A percentile compares a stretch with the other conserved stretches of the same genome.
phyloP scores from a whole-genome alignment of 768 basidiomycete species.

The Mycena filopes region DNA sequence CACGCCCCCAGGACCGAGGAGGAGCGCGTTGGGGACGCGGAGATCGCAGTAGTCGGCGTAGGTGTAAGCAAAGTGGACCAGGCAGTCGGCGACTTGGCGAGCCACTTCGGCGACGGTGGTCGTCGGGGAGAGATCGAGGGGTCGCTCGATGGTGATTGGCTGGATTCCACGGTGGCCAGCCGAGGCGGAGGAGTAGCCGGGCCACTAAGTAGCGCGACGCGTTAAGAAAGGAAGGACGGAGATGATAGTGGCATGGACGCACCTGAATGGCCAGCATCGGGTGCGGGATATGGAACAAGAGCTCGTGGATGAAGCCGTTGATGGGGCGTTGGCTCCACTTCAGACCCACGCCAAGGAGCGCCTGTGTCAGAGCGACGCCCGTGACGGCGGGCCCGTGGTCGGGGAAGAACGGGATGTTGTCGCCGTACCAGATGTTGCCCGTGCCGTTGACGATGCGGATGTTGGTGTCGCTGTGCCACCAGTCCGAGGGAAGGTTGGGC shows the following conservation, averaged over 20 bases:
- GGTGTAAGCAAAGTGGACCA: conserved; percentile 7
- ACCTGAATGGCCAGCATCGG: conserved; percentile 24
- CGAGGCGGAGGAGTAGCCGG: conserved; percentile 4
- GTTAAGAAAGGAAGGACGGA: not conserved
- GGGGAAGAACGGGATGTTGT: conserved; percentile 2
- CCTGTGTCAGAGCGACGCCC: conserved; percentile 10
- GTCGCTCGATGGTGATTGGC: conserved; percentile 2
- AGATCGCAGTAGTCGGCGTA: conserved; percentile 6
- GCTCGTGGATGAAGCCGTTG: not conserved
- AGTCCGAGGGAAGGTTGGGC: conserved; percentile 4
- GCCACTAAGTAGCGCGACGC: conserved; percentile 8
- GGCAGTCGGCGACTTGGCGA: not conserved
- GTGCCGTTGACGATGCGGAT: conserved; percentile 3
- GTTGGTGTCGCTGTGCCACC: conserved; percentile 18
- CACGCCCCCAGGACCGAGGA: conserved; percentile 5
- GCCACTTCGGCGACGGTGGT: not conserved
- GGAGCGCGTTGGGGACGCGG: not conserved
- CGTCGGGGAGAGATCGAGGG: not conserved
- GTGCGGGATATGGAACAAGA: not conserved
- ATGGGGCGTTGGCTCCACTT: too few relatives aligned
- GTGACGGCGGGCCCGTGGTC: not conserved
- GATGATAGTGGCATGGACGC: not conserved
- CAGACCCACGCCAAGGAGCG: not conserved
- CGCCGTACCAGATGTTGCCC: conserved; percentile 7
- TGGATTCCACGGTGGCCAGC: not conserved